These are phyloP conservation scores for Lecanicillium sp. DNA, from an alignment of 2,329 filamentous ascomycete species.

Conservation along the genomic window DNA sequence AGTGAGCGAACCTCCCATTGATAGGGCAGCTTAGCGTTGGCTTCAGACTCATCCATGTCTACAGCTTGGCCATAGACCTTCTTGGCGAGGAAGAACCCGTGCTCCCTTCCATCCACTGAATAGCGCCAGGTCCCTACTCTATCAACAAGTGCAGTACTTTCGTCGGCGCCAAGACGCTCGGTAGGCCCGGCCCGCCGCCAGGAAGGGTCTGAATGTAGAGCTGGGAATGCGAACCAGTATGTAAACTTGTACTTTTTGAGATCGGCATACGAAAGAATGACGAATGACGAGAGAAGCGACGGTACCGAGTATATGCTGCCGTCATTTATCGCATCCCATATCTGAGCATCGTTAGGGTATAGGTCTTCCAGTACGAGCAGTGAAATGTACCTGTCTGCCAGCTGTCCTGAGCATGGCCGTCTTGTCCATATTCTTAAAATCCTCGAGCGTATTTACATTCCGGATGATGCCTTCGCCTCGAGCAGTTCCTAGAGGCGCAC, in stretches of 20 bases:
- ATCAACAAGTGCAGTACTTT: slow-evolving; percentile 74
- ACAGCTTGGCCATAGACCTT: slow-evolving; percentile 40
- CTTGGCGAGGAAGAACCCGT: slow-evolving; percentile 95
- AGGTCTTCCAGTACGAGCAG: not conserved
- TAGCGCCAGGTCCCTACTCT: slow-evolving; percentile 83
- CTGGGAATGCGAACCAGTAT: slow-evolving; percentile 97
- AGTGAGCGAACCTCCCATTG: slow-evolving; percentile 73
- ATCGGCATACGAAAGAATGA: slow-evolving; percentile 86
- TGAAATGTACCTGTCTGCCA: slow-evolving; percentile 58
- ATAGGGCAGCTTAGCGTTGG: slow-evolving; percentile 45
- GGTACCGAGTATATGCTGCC: slow-evolving; percentile 94
- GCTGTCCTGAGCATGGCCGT: slow-evolving; percentile 67
- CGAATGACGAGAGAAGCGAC: slow-evolving; percentile 81
- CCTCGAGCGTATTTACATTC: slow-evolving; percentile 93
- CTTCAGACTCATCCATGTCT: slow-evolving; percentile 23
- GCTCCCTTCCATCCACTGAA: slow-evolving; percentile 69
- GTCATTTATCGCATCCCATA: slow-evolving; percentile 96
- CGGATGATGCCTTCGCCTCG: slow-evolving; percentile 90
- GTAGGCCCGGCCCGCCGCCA: slow-evolving; percentile 61
- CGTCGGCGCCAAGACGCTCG: slow-evolving; percentile 50
- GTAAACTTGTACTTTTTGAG: slow-evolving; percentile 95
- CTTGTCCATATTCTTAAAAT: slow-evolving; percentile 81
- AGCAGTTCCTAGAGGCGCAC: slow-evolving; percentile 61
- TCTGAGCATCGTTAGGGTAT: slow-evolving; percentile 37
- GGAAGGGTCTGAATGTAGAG: slow-evolving; percentile 76